Base-by-base conservation (phyloP, 805 yeast species). In the Spathaspora passalidarum region DNA sequence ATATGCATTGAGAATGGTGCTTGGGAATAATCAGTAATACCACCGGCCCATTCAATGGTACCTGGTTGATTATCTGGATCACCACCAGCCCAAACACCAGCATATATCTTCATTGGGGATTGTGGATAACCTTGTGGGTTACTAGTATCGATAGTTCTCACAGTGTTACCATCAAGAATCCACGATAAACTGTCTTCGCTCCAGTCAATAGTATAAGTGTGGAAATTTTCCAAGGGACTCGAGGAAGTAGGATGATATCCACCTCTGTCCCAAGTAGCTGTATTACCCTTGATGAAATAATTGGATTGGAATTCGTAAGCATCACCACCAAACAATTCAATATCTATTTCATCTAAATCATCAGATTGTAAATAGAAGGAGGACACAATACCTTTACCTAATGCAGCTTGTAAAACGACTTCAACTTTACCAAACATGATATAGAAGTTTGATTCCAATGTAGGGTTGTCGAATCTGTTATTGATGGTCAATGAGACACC, bases 381-480 rank as follows among this genome's bases (percentile, higher is more conserved):
- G 0, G 96, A 85, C 11, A 89, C 80, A 35, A 91, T 75, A 50
- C 97, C 97, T 16, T 64, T 65, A 20, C 96, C 97, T 13, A 77
- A 68, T 3, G 95, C 91, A 14, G 91, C 86, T 61, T 83, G 76
- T 49, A 86, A 62, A 1, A 72, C 73, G 5, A 81, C 89, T 62
- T 87, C 95, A 23, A 89, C 79, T 52, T 81, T 81, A 48, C 97
- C 97, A 63, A 83, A 91, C 94, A 90, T 87, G 55, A 91, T 79
- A 68, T 88, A 88, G 62, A 86, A 88, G 51, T 84, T 77, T 4
- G 96, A 88, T 53, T 74, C 76, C 45, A 89, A 66, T 5, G 90
- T 77, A 3, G 97, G 97, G 59, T 87, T 86, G 60, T 88, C 94
- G 48, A 72, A 82, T 54, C 84, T 72, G 52, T 82, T 70, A 2